Conservation (phyloP, 306 rosid species). For the Astragalus glycyphyllos region DNA sequence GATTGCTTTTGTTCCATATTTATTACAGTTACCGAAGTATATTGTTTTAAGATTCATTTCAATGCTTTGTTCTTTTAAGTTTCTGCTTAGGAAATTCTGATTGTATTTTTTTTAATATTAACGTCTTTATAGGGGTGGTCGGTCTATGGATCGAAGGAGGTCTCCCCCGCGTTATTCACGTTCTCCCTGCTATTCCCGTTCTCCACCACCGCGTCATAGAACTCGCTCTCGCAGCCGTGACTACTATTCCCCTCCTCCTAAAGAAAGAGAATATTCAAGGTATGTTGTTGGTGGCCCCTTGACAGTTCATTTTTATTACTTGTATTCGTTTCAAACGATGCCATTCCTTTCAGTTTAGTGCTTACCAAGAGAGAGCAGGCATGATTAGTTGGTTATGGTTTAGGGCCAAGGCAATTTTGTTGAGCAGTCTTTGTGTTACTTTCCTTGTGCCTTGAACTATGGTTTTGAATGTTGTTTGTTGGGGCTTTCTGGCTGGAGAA, state of each 20-base stretch:
- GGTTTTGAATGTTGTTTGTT: conserved; percentile 25
- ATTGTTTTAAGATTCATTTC: conserved; percentile 10
- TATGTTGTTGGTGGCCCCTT: conserved; percentile 29
- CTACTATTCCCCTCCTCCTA: conserved; percentile 75
- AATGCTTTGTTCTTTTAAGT: not conserved
- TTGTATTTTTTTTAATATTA: conserved; percentile 18
- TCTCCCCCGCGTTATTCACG: conserved; percentile 86
- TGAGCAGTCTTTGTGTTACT: not conserved
- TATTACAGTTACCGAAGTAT: not conserved
- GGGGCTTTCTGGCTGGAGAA: not conserved
- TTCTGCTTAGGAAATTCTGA: conserved; percentile 20
- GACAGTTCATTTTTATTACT: not conserved
- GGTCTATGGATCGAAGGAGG: conserved; percentile 70
- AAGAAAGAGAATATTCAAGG: conserved; percentile 81
- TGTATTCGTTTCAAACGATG: not conserved
- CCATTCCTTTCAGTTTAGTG: not conserved
- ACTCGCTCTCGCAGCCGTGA: conserved; percentile 75
- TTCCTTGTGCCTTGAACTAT: not conserved
- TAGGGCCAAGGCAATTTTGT: not conserved
- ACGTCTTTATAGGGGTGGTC: conserved; percentile 55
- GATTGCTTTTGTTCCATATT: not conserved
- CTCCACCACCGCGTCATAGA: conserved; percentile 83
- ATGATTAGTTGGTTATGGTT: not conserved
- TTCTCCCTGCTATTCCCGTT: conserved; percentile 70
- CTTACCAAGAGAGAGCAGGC: not conserved